These are phyloP conservation scores for Tricladium varicosporioides DNA, from an alignment of 2,329 filamentous ascomycete species.

Conservation along the genomic window DNA sequence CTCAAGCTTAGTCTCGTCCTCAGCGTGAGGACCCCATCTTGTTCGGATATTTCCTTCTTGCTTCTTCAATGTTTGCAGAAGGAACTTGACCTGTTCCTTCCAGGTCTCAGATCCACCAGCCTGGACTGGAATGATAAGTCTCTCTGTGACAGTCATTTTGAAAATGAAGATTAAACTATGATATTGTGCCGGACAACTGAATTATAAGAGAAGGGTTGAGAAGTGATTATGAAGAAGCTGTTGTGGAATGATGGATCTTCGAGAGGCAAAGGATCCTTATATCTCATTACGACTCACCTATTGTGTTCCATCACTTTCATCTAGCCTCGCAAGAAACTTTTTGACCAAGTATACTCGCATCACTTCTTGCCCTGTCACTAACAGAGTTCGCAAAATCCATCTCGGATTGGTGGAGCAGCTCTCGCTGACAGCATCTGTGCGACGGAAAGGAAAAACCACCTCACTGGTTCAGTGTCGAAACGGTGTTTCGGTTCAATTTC, in stretches of 20 bases:
- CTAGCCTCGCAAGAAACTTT: neutral
- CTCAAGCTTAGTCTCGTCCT: conserved; percentile 31
- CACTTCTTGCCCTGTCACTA: neutral
- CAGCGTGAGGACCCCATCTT: conserved; percentile 30
- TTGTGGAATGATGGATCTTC: conserved; percentile 3
- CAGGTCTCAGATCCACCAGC: conserved; percentile 28
- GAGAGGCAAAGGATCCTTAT: neutral
- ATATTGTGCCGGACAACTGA: conserved; percentile 16
- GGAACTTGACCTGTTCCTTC: conserved; percentile 30
- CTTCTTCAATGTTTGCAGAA: conserved; percentile 30
- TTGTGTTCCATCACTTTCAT: neutral
- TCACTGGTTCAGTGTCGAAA: neutral
- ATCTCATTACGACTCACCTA: no score
- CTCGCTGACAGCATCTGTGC: neutral
- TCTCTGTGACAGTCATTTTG: conserved; percentile 23
- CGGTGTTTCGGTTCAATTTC: neutral
- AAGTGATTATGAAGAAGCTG: neutral
- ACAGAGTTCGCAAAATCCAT: neutral
- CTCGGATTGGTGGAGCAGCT: neutral
- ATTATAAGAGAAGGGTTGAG: neutral
- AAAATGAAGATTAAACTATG: conserved; percentile 2
- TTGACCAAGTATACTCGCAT: neutral
- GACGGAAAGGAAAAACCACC: neutral
- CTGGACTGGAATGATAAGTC: conserved; percentile 26
- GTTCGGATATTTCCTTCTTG: conserved; percentile 32